phyloP scores from a whole-genome alignment of 2,329 filamentous ascomycete genomes.

The Stemphylium vesicarium region DNA sequence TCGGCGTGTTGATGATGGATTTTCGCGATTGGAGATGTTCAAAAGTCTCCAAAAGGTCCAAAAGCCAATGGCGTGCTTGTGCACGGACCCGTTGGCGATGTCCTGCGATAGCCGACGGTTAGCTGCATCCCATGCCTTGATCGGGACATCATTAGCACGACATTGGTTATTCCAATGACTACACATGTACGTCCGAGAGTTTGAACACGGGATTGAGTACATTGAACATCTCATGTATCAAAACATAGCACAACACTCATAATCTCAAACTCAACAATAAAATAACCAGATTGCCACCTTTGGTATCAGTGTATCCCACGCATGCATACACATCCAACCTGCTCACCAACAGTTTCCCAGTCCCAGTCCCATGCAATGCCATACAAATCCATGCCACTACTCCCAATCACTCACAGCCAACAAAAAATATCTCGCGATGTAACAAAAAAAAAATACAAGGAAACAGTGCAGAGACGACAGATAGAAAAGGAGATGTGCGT shows the following conservation, averaged over 20 bases:
- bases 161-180: neutral
- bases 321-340: neutral
- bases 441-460: neutral
- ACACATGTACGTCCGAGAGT: neutral
- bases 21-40: conserved; percentile 1
- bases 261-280: neutral
- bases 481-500: neutral
- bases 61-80: conserved; percentile 30
- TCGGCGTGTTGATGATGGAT: neutral
- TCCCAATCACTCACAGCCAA: no score
- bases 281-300: conserved; percentile 8
- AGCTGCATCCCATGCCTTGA: conserved; percentile 22
- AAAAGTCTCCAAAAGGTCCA: neutral
- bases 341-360: neutral
- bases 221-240: neutral
- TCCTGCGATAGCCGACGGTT: conserved; percentile 20
- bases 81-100: conserved; percentile 24
- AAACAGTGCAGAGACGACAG: neutral
- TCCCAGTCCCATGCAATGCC: neutral
- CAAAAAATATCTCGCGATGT: no score
- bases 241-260: neutral
- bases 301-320: conserved; percentile 9
- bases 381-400: neutral
- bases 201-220: no score
- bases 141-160: conserved; percentile 15